Evolutionary conservation across 805 yeast species (phyloP).

Genomic region (Saccharomycopsis selenospora): DNA sequence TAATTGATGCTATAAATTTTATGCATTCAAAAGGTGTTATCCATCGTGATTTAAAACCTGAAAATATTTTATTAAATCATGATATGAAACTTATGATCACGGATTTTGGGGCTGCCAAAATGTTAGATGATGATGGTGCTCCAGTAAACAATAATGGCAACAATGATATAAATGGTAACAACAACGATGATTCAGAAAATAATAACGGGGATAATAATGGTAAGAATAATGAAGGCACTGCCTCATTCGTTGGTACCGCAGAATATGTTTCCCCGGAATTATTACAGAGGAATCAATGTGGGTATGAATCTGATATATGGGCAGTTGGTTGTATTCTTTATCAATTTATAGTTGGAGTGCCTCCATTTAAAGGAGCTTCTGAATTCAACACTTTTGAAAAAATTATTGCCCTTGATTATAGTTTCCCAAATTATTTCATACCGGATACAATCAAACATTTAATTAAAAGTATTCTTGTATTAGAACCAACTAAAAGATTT

Average conservation of each 20-base stretch:
- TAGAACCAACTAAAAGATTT: constrained; percentile 65
- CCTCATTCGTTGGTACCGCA: constrained; percentile 96
- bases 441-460: constrained; percentile 60
- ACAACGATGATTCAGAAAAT: constrained; percentile 33
- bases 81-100: constrained; percentile 88
- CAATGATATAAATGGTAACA: constrained; percentile 23
- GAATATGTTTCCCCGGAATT: constrained; percentile 94
- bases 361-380: constrained; percentile 83
- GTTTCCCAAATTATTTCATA: constrained; percentile 58
- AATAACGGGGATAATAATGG: constrained; percentile 5
- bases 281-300: constrained; percentile 68
- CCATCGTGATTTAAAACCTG: constrained; percentile 93
- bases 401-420: constrained; percentile 69
- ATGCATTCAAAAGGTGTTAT: constrained; percentile 87
- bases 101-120: constrained; percentile 96
- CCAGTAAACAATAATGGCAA: background rate
- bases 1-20: constrained; percentile 84
- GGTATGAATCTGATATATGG: constrained; percentile 86
- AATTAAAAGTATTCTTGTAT: constrained; percentile 54
- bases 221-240: constrained; percentile 30
- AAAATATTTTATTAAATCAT: constrained; percentile 75
- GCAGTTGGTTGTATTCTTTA: constrained; percentile 85
- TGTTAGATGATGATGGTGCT: constrained; percentile 33
- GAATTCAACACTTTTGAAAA: constrained; percentile 85
- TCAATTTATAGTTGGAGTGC: constrained; percentile 75